Base-by-base conservation (phyloP, 495 filamentous ascomycete species). In the Annulohypoxylon moriforme region DNA sequence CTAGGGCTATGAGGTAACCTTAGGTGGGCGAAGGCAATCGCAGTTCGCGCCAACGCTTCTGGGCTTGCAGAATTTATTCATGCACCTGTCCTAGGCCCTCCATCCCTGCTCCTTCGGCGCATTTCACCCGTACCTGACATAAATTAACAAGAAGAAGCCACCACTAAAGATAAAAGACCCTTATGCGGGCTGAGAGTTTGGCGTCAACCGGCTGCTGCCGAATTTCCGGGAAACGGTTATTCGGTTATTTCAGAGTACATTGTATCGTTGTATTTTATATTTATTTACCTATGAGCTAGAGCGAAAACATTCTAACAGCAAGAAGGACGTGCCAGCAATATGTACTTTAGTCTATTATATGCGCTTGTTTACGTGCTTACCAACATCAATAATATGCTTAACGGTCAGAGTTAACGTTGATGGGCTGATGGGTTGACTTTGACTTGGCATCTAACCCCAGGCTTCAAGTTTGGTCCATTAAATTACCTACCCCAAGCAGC, bases 101-200 rank as follows among this genome's bases (percentile, higher is more conserved):
- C 0, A 62, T 60, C 69, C 55, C 40, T 63, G 50, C 58, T 44
- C 4, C 20, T 53, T 27, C 33, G 34, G 57, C 58, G 64, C 64
- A 64, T 72, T 64, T 60, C 13, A 10, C 24, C 56, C 49, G 69
- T 72, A 68, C 69, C 69, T 72, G 69, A 55, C 69, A 72, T 58
- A 50, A 64, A 72, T 65, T 67, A 56, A 31, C 57, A 42, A 62
- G 1, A 53, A 27, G 49, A 40, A 57, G 36, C 22, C 25, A 57
- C 62, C 33, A 38, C 68, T 58, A 61, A 42, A 31, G 24, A 14
- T 40, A 63, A 55, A 25, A 33, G 49, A 61, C 68, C 68, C 68
- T 62, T 71, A 71, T 71, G 62, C 68, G 33, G 31, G 61, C 38
- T 56, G 56, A 58, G 16, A 13, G 34, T 33, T 53, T 60, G 34